Base-by-base conservation (phyloP, 108 stramenopile genomes). In the Aurantiochytrium sp. region DNA sequence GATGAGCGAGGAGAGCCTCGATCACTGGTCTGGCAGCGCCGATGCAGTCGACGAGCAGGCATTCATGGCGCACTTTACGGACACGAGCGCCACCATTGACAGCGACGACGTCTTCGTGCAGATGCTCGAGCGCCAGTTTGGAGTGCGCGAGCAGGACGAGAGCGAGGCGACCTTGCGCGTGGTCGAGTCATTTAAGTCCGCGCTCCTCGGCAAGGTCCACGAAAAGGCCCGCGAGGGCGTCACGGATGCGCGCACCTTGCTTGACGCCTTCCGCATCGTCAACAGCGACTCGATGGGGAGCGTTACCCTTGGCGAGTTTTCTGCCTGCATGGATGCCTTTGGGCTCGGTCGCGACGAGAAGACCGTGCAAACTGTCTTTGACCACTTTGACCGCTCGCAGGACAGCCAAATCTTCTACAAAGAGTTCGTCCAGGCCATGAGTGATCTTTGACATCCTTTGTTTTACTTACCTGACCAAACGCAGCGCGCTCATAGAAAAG, bases 31-130 rank as follows among this genome's bases (percentile, higher is more conserved):
- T 10, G 73, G 24, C 1, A 24, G 45, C 39, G 42, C 6, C 12
- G n/a, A 48, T 3, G 1, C 12, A 21, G 73, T 81, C 39, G 45
- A 81, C 3, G 27, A 81, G 30, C 24, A 81, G n/a, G 73, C 73
- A 17, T 81, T 81, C 45, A 48, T 81, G 42, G 45, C 39, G 6
- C 73, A 81, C 24, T 81, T 81, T 81, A 81, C 73, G 21, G 73
- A 81, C 30, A 41, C 32, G n/a, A 81, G 73, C 24, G 73, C 42
- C 6, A 48, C 73, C 10, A 48, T 81, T 2, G 73, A 81, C 39
- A 81, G 73, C 45, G 73, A 81, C 3, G 73, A 81, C 6, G 45
- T 81, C 39, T 81, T 81, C 73, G 36, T 37, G 1, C 42, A 81
- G 12, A 81, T 81, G 73, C 19, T 81, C 0, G 73, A 41, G n/a